These are phyloP conservation scores for Sporobolomyces phaffii DNA, from an alignment of 768 basidiomycete species.

Conservation along the genomic window DNA sequence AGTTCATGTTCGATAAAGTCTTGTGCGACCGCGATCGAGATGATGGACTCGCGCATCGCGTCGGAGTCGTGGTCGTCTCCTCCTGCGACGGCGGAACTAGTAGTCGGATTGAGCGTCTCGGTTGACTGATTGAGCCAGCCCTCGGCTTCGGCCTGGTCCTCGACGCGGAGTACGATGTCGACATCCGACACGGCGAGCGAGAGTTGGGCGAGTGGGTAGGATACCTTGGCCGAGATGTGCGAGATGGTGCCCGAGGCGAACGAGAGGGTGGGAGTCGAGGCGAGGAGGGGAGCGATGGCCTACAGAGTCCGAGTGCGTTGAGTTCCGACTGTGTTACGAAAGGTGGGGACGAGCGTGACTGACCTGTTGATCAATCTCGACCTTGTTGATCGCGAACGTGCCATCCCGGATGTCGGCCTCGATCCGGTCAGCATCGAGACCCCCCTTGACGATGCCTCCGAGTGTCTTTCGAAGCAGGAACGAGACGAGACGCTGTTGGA, in stretches of 20 bases:
- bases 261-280: constrained; percentile 59
- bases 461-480: constrained; percentile 16
- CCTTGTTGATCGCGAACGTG: background rate
- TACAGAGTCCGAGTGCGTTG: background rate
- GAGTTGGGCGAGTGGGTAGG: constrained; percentile 46
- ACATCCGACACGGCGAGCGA: constrained; percentile 43
- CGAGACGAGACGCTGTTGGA: constrained; percentile 25
- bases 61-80: constrained; percentile 44
- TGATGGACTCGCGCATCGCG: constrained; percentile 64
- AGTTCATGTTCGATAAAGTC: constrained; percentile 81
- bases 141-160: background rate
- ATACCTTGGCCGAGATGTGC: constrained; percentile 68
- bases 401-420: constrained; percentile 27
- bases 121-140: background rate
- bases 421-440: constrained; percentile 7
- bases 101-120: constrained; percentile 55
- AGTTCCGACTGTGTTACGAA: background rate
- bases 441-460: constrained; percentile 17
- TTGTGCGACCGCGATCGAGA: constrained; percentile 64
- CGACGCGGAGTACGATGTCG: constrained; percentile 38
- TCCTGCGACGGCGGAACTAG: constrained; percentile 56
- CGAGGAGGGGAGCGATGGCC: constrained; percentile 25
- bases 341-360: background rate
- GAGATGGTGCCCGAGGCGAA: constrained; percentile 74
- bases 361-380: constrained; percentile 8